These are phyloP conservation scores for Raddia distichophylla DNA, from an alignment of 176 grass and related monocot species.

Conservation along the genomic window DNA sequence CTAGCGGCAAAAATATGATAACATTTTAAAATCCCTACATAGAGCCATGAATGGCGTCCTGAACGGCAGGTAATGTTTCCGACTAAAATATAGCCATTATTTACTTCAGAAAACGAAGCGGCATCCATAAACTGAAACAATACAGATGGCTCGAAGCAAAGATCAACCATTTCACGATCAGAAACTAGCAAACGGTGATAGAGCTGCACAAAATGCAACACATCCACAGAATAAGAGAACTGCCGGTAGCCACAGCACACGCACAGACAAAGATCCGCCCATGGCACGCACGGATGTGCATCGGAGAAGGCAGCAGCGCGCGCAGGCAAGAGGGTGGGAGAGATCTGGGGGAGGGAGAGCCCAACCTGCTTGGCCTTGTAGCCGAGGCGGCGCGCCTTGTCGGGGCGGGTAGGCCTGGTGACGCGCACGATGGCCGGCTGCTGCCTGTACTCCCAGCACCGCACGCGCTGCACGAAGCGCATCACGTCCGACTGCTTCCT, in stretches of 20 bases:
- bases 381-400: constrained; percentile 83
- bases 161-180: too few species aligned
- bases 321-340: too few species aligned
- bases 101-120: not conserved
- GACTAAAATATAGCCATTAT: not conserved
- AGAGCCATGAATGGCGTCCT: not conserved
- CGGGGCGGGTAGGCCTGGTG: constrained; percentile 67
- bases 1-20: not conserved
- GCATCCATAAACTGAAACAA: not conserved
- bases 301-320: too few species aligned
- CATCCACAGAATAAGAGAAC: not conserved
- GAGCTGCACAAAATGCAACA: not conserved
- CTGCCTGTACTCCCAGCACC: constrained; percentile 81
- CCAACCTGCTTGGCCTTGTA: constrained; percentile 88
- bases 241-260: not conserved
- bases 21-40: not conserved
- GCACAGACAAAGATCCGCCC: not conserved
- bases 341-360: constrained; percentile 17
- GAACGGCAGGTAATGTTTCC: too few species aligned
- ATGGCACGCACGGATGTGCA: not conserved
- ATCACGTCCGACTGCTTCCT: constrained; percentile 84
- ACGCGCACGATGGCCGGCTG: constrained; percentile 69
- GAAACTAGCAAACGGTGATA: not conserved
- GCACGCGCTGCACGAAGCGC: constrained; percentile 74
- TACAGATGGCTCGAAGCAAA: not conserved